phyloP scores from a whole-genome alignment of 2,329 filamentous ascomycete species.

The Calcarisporium arbuscula region DNA sequence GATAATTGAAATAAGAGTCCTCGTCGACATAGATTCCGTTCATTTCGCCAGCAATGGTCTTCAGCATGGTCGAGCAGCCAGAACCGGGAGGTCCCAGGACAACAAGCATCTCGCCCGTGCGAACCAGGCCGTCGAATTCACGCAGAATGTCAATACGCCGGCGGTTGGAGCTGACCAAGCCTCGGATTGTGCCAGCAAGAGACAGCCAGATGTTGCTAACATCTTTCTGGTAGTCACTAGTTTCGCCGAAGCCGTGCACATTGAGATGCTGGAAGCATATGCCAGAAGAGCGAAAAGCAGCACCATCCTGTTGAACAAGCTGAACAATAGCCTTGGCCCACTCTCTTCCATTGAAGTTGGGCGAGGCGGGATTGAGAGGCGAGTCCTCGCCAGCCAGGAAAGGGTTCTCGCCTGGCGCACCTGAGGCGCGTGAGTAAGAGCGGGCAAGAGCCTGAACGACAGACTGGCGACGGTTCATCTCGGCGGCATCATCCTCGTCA shows the following conservation, averaged over 20 bases:
- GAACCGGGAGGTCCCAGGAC: conserved; percentile 65
- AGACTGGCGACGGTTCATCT: conserved; percentile 44
- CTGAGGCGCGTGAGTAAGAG: conserved; percentile 45
- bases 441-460: conserved; percentile 51
- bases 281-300: conserved; percentile 53
- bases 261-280: conserved; percentile 62
- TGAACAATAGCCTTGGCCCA: conserved; percentile 57
- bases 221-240: conserved; percentile 66
- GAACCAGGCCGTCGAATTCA: conserved; percentile 61
- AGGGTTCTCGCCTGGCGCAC: conserved; percentile 34
- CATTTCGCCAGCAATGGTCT: conserved; percentile 77
- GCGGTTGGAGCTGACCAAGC: conserved; percentile 44
- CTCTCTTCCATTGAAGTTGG: conserved; percentile 45
- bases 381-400: conserved; percentile 44
- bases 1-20: conserved; percentile 72
- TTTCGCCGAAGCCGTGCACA: conserved; percentile 60
- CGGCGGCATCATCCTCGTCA: conserved; percentile 20
- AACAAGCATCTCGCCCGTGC: conserved; percentile 68
- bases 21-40: conserved; percentile 71
- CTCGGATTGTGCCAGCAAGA: conserved; percentile 33
- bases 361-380: conserved; percentile 45
- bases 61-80: conserved; percentile 81
- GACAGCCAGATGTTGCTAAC: conserved; percentile 57
- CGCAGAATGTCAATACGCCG: conserved; percentile 62
- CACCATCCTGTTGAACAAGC: conserved; percentile 44